phyloP scores from a whole-genome alignment of 1,284 basidiomycete genomes.

The Porodaedalea pini region DNA sequence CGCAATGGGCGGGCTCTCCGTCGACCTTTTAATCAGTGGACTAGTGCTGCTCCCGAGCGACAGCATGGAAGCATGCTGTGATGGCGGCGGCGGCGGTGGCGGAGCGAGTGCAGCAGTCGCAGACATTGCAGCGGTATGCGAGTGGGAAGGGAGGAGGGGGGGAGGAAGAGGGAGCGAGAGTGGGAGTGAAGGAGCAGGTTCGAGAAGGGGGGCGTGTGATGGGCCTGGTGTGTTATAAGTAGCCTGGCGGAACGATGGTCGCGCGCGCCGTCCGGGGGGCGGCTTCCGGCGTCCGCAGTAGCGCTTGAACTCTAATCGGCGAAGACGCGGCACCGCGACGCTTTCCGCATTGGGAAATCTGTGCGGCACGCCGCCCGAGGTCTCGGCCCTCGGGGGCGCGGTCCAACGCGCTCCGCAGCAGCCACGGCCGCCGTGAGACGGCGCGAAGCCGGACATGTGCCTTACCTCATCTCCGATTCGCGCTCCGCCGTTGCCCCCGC shows the following conservation, averaged over 20 bases:
- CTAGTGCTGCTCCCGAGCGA: background rate
- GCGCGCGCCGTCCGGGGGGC: conserved; percentile 7
- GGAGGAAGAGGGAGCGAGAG: background rate
- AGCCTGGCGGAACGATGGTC: conserved; percentile 9
- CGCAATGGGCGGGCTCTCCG: background rate
- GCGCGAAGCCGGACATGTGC: background rate
- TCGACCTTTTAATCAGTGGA: background rate
- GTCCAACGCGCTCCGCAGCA: background rate
- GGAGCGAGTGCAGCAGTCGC: background rate
- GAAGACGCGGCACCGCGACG: conserved; percentile 5
- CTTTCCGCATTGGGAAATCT: background rate
- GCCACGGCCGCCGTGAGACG: background rate
- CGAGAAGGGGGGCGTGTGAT: conserved; percentile 2
- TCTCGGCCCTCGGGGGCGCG: conserved; percentile 3
- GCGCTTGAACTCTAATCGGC: conserved; percentile 1
- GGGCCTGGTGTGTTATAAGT: conserved; percentile 10
- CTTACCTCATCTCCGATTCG: background rate
- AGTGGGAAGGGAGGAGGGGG: background rate
- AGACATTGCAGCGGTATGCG: background rate
- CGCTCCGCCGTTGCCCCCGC: too few species aligned
- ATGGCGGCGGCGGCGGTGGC: background rate
- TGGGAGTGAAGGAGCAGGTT: conserved; percentile 4
- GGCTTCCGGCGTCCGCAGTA: conserved; percentile 9
- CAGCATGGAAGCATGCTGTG: background rate
- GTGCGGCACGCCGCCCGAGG: conserved; percentile 1